phyloP scores from a whole-genome alignment of 2,329 filamentous ascomycete genomes.

The Ascochyta koolunga region DNA sequence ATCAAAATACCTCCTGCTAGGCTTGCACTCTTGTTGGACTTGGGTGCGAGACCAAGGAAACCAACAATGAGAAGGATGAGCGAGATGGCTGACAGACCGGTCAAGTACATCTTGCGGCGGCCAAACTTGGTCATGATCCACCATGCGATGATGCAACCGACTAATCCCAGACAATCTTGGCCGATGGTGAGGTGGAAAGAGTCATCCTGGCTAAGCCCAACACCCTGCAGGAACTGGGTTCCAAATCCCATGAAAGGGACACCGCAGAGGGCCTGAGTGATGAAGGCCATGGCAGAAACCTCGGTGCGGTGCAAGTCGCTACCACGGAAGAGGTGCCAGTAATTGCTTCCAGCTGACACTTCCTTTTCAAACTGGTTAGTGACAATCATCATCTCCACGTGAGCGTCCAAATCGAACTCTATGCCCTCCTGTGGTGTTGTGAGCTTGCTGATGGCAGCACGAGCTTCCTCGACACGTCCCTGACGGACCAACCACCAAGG shows the following conservation, averaged over 20 bases:
- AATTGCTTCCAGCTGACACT: constrained; percentile 69
- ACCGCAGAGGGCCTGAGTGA: constrained; percentile 48
- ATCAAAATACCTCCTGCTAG: constrained; percentile 34
- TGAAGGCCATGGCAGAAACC: constrained; percentile 59
- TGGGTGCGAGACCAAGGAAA: constrained; percentile 68
- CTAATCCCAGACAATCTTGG: constrained; percentile 35
- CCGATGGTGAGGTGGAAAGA: constrained; percentile 33
- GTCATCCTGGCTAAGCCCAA: constrained; percentile 30
- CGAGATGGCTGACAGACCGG: constrained; percentile 53
- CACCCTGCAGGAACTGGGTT: constrained; percentile 29
- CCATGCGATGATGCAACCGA: constrained; percentile 76
- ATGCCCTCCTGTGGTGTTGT: constrained; percentile 55
- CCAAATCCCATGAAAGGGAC: constrained; percentile 35
- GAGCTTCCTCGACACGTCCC: constrained; percentile 67
- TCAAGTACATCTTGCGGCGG: constrained; percentile 74
- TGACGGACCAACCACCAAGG: constrained; percentile 53
- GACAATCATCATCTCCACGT: constrained; percentile 86
- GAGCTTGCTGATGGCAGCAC: constrained; percentile 66
- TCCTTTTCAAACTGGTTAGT: constrained; percentile 78
- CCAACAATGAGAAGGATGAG: constrained; percentile 60
- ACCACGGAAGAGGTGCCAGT: constrained; percentile 81
- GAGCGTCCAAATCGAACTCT: constrained; percentile 54
- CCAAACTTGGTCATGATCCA: constrained; percentile 77
- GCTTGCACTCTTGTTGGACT: constrained; percentile 52
- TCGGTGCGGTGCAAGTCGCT: constrained; percentile 79